Evolutionary conservation across 2,329 filamentous ascomycete species (phyloP).

Genomic region (Anthostomella pinea): DNA sequence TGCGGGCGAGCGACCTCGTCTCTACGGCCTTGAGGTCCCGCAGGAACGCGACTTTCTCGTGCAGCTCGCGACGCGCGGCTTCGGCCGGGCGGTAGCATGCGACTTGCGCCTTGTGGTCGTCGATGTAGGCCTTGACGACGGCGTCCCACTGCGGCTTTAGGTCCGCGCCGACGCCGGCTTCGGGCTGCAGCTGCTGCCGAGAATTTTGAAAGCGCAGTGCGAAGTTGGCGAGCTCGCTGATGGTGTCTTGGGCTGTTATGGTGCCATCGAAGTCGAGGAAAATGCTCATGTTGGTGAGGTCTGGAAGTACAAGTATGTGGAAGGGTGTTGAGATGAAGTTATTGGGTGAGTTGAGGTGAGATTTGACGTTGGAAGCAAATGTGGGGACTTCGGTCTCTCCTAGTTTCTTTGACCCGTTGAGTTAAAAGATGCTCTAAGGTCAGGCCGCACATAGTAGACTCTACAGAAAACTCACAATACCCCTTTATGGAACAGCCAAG

Average conservation of each 20-base stretch:
- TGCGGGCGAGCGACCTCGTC: slow-evolving; percentile 42
- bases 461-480: no score
- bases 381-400: no score
- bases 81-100: slow-evolving; percentile 32
- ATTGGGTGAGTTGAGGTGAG: no score
- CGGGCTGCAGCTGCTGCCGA: slow-evolving; percentile 2
- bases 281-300: slow-evolving; percentile 37
- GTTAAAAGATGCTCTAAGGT: no score
- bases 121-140: slow-evolving; percentile 45
- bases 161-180: slow-evolving; percentile 25
- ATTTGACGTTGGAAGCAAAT: no score
- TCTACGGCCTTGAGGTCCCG: slow-evolving; percentile 44
- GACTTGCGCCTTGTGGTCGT: slow-evolving; percentile 39
- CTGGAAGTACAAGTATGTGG: no score
- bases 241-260: slow-evolving; percentile 54
- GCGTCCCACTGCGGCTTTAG: slow-evolving; percentile 41
- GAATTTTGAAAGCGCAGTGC: slow-evolving; percentile 35
- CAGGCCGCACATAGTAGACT: no score
- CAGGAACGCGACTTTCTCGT: slow-evolving; percentile 43
- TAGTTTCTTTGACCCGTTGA: no score
- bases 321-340: no score
- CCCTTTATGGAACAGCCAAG: no score
- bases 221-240: slow-evolving; percentile 43
- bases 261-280: slow-evolving; percentile 60
- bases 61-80: slow-evolving; percentile 1